Evolutionary conservation across 208 protist genomes (phyloP).

Genomic region (Angomonas desouzai): DNA sequence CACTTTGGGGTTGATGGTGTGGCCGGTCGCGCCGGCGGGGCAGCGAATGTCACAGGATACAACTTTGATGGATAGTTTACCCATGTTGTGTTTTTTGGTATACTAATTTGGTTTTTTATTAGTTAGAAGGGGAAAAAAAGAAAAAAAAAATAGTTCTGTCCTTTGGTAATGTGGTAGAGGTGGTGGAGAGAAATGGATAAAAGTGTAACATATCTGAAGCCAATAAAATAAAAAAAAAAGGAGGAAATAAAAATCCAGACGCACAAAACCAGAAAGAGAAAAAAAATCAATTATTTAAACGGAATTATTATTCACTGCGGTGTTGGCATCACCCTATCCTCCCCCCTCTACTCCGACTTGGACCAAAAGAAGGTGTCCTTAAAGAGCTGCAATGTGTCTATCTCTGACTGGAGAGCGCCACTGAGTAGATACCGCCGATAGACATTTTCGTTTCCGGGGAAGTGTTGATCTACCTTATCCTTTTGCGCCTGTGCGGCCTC

Average conservation of each 20-base stretch:
- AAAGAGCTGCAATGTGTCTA: slow-evolving; percentile 30
- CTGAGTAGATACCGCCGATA: slow-evolving; percentile 28
- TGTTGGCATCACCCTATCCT: no score
- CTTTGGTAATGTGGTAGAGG: no score
- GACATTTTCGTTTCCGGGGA: slow-evolving; percentile 6
- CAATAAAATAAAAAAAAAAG: no score
- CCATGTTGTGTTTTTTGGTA: no score
- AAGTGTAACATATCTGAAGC: no score
- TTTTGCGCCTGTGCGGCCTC: slow-evolving; percentile 1
- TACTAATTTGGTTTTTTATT: slow-evolving; percentile 4
- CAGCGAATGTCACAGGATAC: slow-evolving; percentile 40
- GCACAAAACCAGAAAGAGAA: no score
- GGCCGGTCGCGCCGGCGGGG: slow-evolving; percentile 24
- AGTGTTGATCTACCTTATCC: not conserved
- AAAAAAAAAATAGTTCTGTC: no score
- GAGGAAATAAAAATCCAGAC: no score
- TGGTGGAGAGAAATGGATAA: slow-evolving; percentile 1
- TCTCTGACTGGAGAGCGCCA: slow-evolving; percentile 37
- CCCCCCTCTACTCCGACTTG: not conserved
- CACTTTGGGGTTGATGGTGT: slow-evolving; percentile 42
- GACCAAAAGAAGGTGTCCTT: slow-evolving; percentile 1
- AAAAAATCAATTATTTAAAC: no score
- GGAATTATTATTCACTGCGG: no score
- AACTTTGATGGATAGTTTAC: slow-evolving; percentile 54
- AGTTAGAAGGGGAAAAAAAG: slow-evolving; percentile 10